Evolutionary conservation across 805 yeast species (phyloP), one percentile per base, ranked within the genome.

Genomic region (Clavispora phyllophila): DNA sequence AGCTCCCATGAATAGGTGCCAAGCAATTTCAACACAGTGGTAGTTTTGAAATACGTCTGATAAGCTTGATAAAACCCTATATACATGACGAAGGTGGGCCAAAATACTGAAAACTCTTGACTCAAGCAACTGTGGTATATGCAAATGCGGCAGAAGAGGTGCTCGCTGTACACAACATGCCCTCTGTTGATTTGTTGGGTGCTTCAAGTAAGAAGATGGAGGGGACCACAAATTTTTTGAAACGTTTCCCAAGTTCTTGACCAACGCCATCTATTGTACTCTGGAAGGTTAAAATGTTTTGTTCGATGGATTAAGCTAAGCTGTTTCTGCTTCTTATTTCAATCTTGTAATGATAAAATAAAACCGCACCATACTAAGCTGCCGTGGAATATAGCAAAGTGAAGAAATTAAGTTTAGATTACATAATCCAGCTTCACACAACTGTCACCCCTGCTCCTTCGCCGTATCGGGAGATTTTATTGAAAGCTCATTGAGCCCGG

Each of bases 211-310:
- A 36, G 44, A 49, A 19, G 56, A 57, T 18, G 58, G 66, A 3
- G 65, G 60, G 3, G 58, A 63, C 39, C 62, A 68, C 2, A 60
- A 62, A 3, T 71, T 71, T 6, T 29, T 47, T 58, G 43, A 32
- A 44, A 1, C n/a, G n/a, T n/a, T n/a, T n/a, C n/a, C n/a, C n/a
- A 53, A 50, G 10, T 43, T 63, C 33, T 50, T 70, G 13, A 27
- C 37, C 12, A 81, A 76, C 50, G 89, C 89, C 4, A 57, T 84
- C 34, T 90, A 84, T 58, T 84, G 66, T 57, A 65, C 75, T 2
- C 77, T 78, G 0, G 55, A 61, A 24, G 82, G 79, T 0, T 84
- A 83, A 60, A 57, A 63, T 42, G 38, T 82, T 8, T 60, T 75
- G 47, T 80, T 58, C 47, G 60, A 72, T n/a, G 75, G 65, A 34